Conservation (phyloP, 371 early-diverging fungal species). For the Syncephalis plumigaleata region DNA sequence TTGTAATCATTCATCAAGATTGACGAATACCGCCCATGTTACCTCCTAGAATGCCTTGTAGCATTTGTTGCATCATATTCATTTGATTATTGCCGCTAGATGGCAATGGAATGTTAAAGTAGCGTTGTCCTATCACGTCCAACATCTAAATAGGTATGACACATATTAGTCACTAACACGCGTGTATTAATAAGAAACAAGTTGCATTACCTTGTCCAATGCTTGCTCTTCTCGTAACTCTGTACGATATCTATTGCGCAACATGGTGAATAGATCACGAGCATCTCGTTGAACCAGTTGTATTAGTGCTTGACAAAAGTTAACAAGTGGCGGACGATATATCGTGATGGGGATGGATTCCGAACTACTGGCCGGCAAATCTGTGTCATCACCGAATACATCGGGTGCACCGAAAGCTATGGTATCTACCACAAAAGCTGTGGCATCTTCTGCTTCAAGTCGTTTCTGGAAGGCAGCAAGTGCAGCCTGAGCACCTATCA, state of each 20-base stretch:
- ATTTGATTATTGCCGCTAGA: too few relatives aligned
- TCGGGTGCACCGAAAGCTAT: not conserved
- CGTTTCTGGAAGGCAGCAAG: constrained; percentile 28
- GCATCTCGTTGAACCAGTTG: constrained; percentile 7
- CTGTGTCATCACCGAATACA: too few relatives aligned
- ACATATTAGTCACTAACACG: too few relatives aligned
- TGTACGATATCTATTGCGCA: constrained; percentile 5
- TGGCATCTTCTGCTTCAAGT: not conserved
- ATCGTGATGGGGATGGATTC: constrained; percentile 1
- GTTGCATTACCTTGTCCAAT: constrained; percentile 4
- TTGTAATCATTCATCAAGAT: too few relatives aligned
- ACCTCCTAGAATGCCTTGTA: too few relatives aligned
- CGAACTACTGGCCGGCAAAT: constrained; percentile 1
- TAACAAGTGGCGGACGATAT: constrained; percentile 3
- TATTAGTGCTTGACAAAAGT: constrained; percentile 7
- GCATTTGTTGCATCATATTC: too few relatives aligned
- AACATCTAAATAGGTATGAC: too few relatives aligned
- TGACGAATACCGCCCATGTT: too few relatives aligned
- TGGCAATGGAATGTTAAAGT: too few relatives aligned
- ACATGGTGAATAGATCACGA: constrained; percentile 2
- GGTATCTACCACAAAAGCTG: not conserved
- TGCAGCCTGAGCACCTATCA: constrained; percentile 48
- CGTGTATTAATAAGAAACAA: too few relatives aligned
- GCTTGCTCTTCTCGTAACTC: constrained; percentile 2
- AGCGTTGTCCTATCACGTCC: too few relatives aligned